Percentiles rank a stretch among this genome's conserved stretches.
phyloP scores from a whole-genome alignment of 2,329 filamentous ascomycete genomes.

The Ophiostoma sp. region DNA sequence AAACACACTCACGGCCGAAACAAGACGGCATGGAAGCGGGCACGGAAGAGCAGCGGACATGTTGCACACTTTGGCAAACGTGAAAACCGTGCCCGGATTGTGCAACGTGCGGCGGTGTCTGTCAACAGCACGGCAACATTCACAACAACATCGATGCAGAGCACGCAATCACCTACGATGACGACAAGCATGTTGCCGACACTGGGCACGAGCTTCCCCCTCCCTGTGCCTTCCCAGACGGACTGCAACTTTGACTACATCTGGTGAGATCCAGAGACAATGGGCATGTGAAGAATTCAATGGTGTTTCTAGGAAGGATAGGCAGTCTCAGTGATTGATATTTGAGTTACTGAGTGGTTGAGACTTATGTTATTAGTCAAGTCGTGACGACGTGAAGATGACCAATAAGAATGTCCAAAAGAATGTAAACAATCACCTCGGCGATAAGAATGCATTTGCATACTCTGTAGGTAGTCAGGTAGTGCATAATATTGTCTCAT shows the following conservation, averaged over 20 bases:
- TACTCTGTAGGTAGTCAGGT: not conserved
- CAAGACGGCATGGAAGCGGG: not conserved
- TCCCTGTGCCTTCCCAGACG: conserved; percentile 25
- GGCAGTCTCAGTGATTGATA: too few relatives aligned
- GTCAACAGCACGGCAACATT: not conserved
- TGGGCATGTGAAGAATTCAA: too few relatives aligned
- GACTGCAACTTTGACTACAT: conserved; percentile 25
- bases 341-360: not conserved
- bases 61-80: not conserved
- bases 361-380: not conserved
- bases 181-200: conserved; percentile 19
- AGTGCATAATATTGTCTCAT: not conserved
- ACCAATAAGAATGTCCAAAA: not conserved
- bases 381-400: not conserved
- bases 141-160: not conserved
- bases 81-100: not conserved
- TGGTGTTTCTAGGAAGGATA: too few relatives aligned
- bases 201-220: conserved; percentile 14
- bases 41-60: conserved; percentile 1
- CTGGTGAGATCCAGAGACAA: conserved; percentile 17
- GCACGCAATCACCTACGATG: not conserved
- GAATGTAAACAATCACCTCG: not conserved
- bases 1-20: not conserved
- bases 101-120: not conserved
- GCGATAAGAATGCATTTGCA: too few relatives aligned